phyloP scores from a whole-genome alignment of 1,139 yeast genomes.

The Nakaseomyces sp. region DNA sequence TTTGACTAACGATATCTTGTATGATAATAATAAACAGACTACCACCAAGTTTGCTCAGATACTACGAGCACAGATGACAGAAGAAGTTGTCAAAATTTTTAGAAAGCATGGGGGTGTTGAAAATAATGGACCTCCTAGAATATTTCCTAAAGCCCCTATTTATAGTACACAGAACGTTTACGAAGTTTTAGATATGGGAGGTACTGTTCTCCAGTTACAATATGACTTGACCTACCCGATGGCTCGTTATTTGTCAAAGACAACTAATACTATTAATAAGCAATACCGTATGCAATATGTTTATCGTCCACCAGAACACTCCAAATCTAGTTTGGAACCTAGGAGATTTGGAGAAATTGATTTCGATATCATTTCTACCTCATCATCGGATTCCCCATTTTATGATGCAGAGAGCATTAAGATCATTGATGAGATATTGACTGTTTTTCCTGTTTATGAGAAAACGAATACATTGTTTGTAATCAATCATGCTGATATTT shows the following conservation, averaged over 20 bases:
- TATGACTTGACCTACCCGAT: constrained; percentile 83
- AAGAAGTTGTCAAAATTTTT: constrained; percentile 53
- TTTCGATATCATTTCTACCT: constrained; percentile 66
- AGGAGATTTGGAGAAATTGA: constrained; percentile 71
- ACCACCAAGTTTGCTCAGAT: constrained; percentile 33
- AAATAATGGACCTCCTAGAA: constrained; percentile 47
- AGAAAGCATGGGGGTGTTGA: constrained; percentile 81
- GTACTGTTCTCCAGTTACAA: constrained; percentile 79
- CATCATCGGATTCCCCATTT: constrained; percentile 39
- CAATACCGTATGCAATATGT: constrained; percentile 72
- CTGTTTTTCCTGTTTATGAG: constrained; percentile 56
- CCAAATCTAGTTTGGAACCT: constrained; percentile 59
- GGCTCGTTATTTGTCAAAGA: constrained; percentile 72
- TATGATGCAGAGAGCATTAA: constrained; percentile 85
- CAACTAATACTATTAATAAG: constrained; percentile 42
- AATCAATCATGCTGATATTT: constrained; percentile 70
- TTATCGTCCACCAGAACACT: constrained; percentile 53
- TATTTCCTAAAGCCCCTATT: constrained; percentile 75
- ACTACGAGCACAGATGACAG: constrained; percentile 40
- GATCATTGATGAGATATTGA: constrained; percentile 65
- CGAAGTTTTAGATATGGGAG: constrained; percentile 75
- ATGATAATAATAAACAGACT: constrained; percentile 41
- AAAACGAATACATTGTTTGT: constrained; percentile 48
- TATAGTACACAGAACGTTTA: constrained; percentile 59
- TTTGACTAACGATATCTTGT: constrained; percentile 72